Percentiles rank a stretch among this genome's conserved stretches.
These are phyloP conservation scores for Trametes coccinea DNA, from an alignment of 768 basidiomycete species.

Conservation along the genomic window DNA sequence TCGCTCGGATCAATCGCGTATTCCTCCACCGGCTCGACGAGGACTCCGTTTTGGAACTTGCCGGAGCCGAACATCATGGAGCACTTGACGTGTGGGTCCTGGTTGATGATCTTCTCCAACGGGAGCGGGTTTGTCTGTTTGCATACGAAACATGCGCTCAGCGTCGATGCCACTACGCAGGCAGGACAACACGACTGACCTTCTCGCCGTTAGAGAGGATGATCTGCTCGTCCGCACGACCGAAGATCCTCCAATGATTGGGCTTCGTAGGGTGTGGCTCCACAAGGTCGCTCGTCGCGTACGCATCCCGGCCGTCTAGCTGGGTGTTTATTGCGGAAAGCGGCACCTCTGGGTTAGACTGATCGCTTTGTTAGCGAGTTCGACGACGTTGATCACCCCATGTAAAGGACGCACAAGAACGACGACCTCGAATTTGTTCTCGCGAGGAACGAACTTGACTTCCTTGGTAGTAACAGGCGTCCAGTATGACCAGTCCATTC, in stretches of 20 bases:
- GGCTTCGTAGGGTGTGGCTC: constrained; percentile 42
- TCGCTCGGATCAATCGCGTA: constrained; percentile 35
- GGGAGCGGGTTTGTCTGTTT: constrained; percentile 40
- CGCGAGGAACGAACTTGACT: not conserved
- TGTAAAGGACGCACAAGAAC: constrained; percentile 1
- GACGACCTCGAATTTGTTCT: constrained; percentile 7
- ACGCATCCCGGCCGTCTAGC: constrained; percentile 34
- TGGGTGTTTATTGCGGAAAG: constrained; percentile 11
- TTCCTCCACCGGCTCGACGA: constrained; percentile 37
- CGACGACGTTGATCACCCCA: not conserved
- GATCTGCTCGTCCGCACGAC: constrained; percentile 49
- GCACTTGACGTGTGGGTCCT: constrained; percentile 35
- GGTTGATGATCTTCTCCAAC: constrained; percentile 37
- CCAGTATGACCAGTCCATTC: constrained; percentile 18
- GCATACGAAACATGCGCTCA: not conserved
- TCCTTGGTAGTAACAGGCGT: not conserved
- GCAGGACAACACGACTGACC: constrained; percentile 26
- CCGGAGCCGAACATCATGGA: constrained; percentile 45
- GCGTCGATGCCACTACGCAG: constrained; percentile 20
- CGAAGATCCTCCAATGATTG: constrained; percentile 40
- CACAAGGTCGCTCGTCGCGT: constrained; percentile 44
- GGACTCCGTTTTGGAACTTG: constrained; percentile 40
- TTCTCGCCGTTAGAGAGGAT: constrained; percentile 45
- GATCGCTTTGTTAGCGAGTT: not conserved
- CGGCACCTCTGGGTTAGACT: constrained; percentile 4